Evolutionary conservation across 192 early-diverging fungal genomes (phyloP).

Genomic region (Coemansia asiatica): DNA sequence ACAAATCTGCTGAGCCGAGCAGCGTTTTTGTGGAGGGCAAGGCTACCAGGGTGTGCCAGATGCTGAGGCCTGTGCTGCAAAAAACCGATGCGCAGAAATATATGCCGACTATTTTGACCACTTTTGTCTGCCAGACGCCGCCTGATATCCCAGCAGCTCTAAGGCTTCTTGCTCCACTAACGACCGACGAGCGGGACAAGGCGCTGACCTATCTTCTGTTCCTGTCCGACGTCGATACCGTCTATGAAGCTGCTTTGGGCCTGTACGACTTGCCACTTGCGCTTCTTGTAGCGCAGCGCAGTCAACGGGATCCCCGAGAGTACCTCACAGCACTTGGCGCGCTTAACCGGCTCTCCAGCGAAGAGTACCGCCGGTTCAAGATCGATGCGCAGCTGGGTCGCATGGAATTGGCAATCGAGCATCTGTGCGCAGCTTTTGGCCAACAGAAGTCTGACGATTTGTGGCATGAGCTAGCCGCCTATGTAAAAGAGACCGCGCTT

Average conservation of each 20-base stretch:
- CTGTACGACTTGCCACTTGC: slow-evolving; percentile 93
- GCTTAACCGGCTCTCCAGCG: slow-evolving; percentile 68
- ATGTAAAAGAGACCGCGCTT: slow-evolving; percentile 65
- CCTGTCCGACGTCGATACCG: slow-evolving; percentile 81
- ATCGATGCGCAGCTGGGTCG: slow-evolving; percentile 87
- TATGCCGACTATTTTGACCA: slow-evolving; percentile 81
- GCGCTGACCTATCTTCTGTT: slow-evolving; percentile 91
- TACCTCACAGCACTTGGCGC: slow-evolving; percentile 86
- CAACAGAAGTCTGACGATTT: slow-evolving; percentile 32
- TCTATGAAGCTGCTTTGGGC: slow-evolving; percentile 89
- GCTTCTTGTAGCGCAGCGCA: slow-evolving; percentile 94
- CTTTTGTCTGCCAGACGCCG: slow-evolving; percentile 77
- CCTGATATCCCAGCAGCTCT: slow-evolving; percentile 82
- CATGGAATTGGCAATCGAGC: slow-evolving; percentile 63
- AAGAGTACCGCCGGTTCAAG: slow-evolving; percentile 77
- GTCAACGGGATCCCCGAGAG: slow-evolving; percentile 95
- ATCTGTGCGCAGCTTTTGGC: slow-evolving; percentile 57
- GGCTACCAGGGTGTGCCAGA: slow-evolving; percentile 72
- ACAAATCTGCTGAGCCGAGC: background rate
- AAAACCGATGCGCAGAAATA: slow-evolving; percentile 52
- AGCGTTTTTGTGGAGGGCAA: too few relatives aligned
- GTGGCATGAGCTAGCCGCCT: slow-evolving; percentile 58
- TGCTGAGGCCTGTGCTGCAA: slow-evolving; percentile 63
- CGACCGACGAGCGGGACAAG: slow-evolving; percentile 67
- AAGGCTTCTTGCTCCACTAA: slow-evolving; percentile 57